phyloP scores from a whole-genome alignment of 2,329 filamentous ascomycete genomes.

The Calonectria pseudoturangicola region DNA sequence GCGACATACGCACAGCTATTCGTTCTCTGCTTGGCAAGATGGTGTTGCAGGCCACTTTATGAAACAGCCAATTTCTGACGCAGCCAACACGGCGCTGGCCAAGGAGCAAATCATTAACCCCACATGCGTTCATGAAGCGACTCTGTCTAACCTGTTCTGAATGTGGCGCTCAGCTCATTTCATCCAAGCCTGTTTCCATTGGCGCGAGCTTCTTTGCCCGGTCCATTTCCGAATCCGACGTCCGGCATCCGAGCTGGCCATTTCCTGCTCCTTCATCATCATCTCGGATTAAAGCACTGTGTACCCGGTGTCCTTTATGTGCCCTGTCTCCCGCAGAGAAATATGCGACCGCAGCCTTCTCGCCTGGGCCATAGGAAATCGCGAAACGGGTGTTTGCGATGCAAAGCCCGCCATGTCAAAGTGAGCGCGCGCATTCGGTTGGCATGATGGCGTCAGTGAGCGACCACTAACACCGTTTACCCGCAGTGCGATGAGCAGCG shows the following conservation, averaged over 20 bases:
- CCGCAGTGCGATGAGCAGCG: conserved; percentile 42
- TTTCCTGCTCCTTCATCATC: not conserved
- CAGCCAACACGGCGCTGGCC: not conserved
- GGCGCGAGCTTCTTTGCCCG: not conserved
- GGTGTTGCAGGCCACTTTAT: not conserved
- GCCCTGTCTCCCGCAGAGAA: not conserved
- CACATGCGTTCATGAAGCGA: not conserved
- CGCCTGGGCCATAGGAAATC: not conserved
- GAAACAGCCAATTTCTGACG: not conserved
- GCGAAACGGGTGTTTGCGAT: conserved; percentile 2
- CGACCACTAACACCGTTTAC: no score
- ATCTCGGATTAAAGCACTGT: not conserved
- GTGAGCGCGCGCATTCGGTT: not conserved
- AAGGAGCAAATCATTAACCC: not conserved
- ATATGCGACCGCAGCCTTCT: no score
- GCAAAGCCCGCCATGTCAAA: not conserved
- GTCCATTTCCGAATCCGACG: not conserved
- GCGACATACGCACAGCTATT: not conserved
- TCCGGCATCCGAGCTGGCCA: not conserved
- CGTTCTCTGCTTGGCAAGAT: not conserved
- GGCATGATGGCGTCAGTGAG: no score
- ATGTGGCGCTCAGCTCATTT: not conserved
- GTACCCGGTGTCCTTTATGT: not conserved
- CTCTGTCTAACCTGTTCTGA: not conserved
- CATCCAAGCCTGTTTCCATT: not conserved